phyloP scores from a whole-genome alignment of 768 basidiomycete species.

The Amanita pallidorosea region DNA sequence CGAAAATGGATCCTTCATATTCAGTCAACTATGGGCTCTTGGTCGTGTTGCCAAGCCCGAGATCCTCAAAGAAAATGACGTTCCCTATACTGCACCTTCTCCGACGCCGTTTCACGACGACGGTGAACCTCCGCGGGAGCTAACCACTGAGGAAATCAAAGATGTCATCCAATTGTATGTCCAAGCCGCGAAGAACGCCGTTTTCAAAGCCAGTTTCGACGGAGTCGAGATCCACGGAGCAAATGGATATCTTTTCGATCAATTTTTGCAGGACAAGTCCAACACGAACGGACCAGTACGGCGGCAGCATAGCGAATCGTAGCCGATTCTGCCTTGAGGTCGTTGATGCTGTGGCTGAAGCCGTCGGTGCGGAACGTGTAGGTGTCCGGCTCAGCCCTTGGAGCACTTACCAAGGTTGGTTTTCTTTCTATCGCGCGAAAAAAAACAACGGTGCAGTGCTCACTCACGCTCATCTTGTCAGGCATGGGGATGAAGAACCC shows the following conservation, averaged over 20 bases:
- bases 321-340: constrained; percentile 46
- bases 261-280: constrained; percentile 48
- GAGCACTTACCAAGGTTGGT: constrained; percentile 27
- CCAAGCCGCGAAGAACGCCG: constrained; percentile 43
- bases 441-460: background rate
- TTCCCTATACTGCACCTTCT: constrained; percentile 23
- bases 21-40: constrained; percentile 47
- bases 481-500: constrained; percentile 43
- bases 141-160: constrained; percentile 37
- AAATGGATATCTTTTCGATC: constrained; percentile 43
- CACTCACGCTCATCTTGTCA: constrained; percentile 15
- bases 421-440: background rate
- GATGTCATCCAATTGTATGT: constrained; percentile 41
- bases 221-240: constrained; percentile 41
- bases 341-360: constrained; percentile 35
- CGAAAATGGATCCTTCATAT: constrained; percentile 27
- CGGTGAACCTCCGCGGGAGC: constrained; percentile 21
- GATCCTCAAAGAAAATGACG: constrained; percentile 25
- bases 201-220: constrained; percentile 54
- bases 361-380: constrained; percentile 43
- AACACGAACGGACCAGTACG: constrained; percentile 60
- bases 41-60: constrained; percentile 29
- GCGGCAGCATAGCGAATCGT: constrained; percentile 54
- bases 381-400: constrained; percentile 52
- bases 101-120: constrained; percentile 12